A percentile compares a stretch with the other conserved stretches of the same genome.
Conservation (phyloP, 2,329 filamentous ascomycete genomes). For the Neophaeococcomyces aloes region DNA sequence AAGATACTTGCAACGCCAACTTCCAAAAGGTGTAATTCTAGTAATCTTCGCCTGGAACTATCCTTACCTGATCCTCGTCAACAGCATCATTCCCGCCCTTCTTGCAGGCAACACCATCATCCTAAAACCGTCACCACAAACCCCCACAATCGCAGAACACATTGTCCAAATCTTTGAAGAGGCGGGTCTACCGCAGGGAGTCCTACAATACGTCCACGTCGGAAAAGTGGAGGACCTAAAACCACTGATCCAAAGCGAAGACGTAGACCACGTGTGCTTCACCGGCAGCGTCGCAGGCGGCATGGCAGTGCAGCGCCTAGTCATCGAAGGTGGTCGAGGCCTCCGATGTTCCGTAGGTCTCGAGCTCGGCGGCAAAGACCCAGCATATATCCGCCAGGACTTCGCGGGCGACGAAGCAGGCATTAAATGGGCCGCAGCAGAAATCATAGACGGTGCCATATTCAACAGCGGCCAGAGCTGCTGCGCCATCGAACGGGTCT, state of each 20-base stretch:
- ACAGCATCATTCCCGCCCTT: constrained; percentile 84
- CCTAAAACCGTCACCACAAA: constrained; percentile 89
- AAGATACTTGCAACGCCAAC: constrained; percentile 69
- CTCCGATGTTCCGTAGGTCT: constrained; percentile 56
- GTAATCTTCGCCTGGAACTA: constrained; percentile 97
- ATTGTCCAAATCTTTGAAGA: constrained; percentile 64
- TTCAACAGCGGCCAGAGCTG: constrained; percentile 99
- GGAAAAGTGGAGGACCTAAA: constrained; percentile 70
- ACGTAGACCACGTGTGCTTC: constrained; percentile 76
- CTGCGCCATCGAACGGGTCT: constrained; percentile 84
- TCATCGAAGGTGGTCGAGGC: constrained; percentile 40
- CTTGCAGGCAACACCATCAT: constrained; percentile 85
- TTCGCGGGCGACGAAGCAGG: constrained; percentile 57
- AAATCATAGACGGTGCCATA: constrained; percentile 90
- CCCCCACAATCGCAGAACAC: constrained; percentile 81
- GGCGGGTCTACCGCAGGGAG: constrained; percentile 70
- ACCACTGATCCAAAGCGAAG: constrained; percentile 63
- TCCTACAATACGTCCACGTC: constrained; percentile 86
- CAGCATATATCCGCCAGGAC: constrained; percentile 76
- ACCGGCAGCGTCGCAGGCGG: constrained; percentile 87
- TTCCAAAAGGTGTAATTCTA: constrained; percentile 76
- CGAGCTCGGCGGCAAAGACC: constrained; percentile 90
- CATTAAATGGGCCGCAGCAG: constrained; percentile 66
- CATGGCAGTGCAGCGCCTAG: constrained; percentile 70
- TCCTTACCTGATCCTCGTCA: constrained; percentile 85